These are phyloP conservation scores for Brassica nigra DNA, from an alignment of 345 rosid genomes.

Conservation along the genomic window DNA sequence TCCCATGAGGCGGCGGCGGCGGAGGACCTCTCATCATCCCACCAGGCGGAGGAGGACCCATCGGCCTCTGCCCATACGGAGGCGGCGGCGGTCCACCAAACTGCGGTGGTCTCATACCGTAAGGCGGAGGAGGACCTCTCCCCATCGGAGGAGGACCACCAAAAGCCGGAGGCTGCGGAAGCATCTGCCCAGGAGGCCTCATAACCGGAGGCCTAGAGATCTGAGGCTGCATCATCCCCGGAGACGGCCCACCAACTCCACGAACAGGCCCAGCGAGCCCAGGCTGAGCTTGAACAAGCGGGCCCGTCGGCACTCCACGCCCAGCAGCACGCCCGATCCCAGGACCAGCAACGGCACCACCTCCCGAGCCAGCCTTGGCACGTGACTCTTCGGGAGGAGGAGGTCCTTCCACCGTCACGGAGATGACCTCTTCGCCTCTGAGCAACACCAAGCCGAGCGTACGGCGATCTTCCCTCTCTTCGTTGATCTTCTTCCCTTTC, in stretches of 20 bases:
- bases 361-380: slow-evolving; percentile 67
- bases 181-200: slow-evolving; percentile 83
- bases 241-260: slow-evolving; percentile 95
- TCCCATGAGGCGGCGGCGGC: slow-evolving; percentile 69
- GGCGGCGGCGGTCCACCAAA: slow-evolving; percentile 53
- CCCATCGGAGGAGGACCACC: slow-evolving; percentile 47
- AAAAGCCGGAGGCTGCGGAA: slow-evolving; percentile 50
- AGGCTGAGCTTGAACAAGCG: slow-evolving; percentile 93
- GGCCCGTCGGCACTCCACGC: slow-evolving; percentile 88
- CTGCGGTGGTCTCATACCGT: slow-evolving; percentile 68
- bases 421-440: slow-evolving; percentile 98
- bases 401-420: slow-evolving; percentile 98
- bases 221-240: slow-evolving; percentile 99
- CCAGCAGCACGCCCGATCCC: slow-evolving; percentile 98
- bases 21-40: slow-evolving; percentile 88
- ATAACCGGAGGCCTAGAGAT: slow-evolving; percentile 80
- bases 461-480: slow-evolving; percentile 92
- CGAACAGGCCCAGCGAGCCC: slow-evolving; percentile 95
- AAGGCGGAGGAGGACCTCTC: slow-evolving; percentile 61
- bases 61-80: slow-evolving; percentile 67
- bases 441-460: slow-evolving; percentile 94
- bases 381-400: slow-evolving; percentile 99
- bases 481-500: slow-evolving; percentile 76
- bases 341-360: slow-evolving; percentile 72
- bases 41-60: slow-evolving; percentile 65